Evolutionary conservation across 1,284 basidiomycete genomes (phyloP).

Genomic region (Rhodotorula sp.): DNA sequence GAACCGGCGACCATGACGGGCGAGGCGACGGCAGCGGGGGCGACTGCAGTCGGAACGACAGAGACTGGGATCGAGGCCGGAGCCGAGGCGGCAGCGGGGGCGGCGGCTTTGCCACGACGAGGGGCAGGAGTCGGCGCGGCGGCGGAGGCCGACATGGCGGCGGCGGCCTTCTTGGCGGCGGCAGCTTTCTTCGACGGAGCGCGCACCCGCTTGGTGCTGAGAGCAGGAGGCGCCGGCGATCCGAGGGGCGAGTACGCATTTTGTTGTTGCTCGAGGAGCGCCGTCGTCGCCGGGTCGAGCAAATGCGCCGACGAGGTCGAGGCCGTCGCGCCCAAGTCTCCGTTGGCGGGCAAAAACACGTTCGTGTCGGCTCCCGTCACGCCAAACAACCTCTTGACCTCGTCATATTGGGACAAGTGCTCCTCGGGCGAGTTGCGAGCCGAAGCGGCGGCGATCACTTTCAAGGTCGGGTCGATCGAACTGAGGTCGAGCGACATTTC

Average conservation of each 20-base stretch:
- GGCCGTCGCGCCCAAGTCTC: neutral
- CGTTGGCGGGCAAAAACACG: neutral
- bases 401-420: slow-evolving; percentile 7
- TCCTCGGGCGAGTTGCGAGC: neutral
- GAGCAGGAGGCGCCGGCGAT: neutral
- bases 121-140: neutral
- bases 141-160: neutral
- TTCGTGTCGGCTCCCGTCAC: neutral
- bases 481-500: slow-evolving; percentile 3
- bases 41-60: neutral
- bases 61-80: neutral
- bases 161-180: slow-evolving; percentile 3
- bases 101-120: neutral
- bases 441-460: slow-evolving; percentile 8
- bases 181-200: slow-evolving; percentile 4
- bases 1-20: neutral
- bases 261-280: too few species aligned
- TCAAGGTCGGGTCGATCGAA: slow-evolving; percentile 13
- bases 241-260: neutral
- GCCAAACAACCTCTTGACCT: slow-evolving; percentile 16
- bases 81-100: neutral
- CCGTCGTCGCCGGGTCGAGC: neutral
- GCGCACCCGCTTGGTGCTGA: neutral
- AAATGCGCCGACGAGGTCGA: slow-evolving; percentile 1
- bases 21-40: neutral